A percentile compares a stretch with the other conserved stretches of the same genome.
phyloP scores from a whole-genome alignment of 495 filamentous ascomycete genomes.

The Aspergillus affinis region DNA sequence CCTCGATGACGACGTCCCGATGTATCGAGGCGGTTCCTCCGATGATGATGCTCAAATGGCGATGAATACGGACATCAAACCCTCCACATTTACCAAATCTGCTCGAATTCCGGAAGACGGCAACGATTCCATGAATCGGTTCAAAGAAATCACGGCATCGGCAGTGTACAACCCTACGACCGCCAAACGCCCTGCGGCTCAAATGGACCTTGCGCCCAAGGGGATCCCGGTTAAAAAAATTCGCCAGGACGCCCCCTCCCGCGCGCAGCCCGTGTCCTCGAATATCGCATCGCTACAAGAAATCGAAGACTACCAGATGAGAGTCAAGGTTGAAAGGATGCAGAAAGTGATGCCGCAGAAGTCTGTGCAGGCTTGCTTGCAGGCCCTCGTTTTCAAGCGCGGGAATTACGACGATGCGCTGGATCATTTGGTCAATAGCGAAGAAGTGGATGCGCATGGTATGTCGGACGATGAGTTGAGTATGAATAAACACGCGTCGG shows the following conservation, averaged over 20 bases:
- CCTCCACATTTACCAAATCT: constrained; percentile 57
- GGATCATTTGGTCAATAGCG: constrained; percentile 40
- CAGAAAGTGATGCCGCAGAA: constrained; percentile 50
- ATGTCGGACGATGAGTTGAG: constrained; percentile 46
- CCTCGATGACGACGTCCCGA: constrained; percentile 57
- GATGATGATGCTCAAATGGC: constrained; percentile 50
- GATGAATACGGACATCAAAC: constrained; percentile 63
- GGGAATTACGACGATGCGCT: constrained; percentile 63
- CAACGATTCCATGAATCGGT: constrained; percentile 33
- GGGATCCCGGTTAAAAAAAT: constrained; percentile 40
- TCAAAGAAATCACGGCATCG: constrained; percentile 49
- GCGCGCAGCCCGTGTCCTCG: constrained; percentile 48
- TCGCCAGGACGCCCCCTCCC: constrained; percentile 54
- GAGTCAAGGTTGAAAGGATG: constrained; percentile 57
- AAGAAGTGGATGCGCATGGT: constrained; percentile 16
- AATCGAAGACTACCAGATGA: constrained; percentile 53
- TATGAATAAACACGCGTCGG: constrained; percentile 13
- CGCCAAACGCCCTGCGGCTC: constrained; percentile 45
- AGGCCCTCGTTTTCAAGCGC: constrained; percentile 51
- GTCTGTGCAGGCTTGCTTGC: constrained; percentile 47
- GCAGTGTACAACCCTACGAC: constrained; percentile 46
- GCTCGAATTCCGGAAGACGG: constrained; percentile 33
- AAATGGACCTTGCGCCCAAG: constrained; percentile 46
- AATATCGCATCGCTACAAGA: constrained; percentile 46
- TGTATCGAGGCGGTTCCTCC: constrained; percentile 56